These are phyloP conservation scores for Mycena rebaudengoi DNA, from an alignment of 768 basidiomycete species.

Conservation along the genomic window DNA sequence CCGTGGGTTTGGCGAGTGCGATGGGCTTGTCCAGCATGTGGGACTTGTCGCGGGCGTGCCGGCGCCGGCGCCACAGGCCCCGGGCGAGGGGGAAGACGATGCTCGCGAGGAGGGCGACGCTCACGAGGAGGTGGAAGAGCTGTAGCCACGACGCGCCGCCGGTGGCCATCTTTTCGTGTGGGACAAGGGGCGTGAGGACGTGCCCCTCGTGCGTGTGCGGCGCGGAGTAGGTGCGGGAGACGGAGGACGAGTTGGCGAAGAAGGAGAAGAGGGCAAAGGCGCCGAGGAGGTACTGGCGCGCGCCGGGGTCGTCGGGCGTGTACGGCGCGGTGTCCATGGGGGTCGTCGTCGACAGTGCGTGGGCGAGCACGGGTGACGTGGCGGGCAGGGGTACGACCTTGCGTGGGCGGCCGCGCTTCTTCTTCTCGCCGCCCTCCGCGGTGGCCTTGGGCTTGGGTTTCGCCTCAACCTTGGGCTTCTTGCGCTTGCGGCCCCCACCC, in stretches of 20 bases:
- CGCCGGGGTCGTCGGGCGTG: conserved; percentile 33
- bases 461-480: conserved; percentile 64
- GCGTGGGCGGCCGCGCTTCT: conserved; percentile 85
- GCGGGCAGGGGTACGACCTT: conserved; percentile 67
- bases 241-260: conserved; percentile 72
- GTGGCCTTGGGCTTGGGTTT: conserved; percentile 52
- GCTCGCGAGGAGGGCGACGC: conserved; percentile 67
- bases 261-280: conserved; percentile 88
- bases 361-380: conserved; percentile 37
- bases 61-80: conserved; percentile 42
- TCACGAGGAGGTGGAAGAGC: conserved; percentile 71
- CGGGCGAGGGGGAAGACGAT: conserved; percentile 41
- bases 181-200: conserved; percentile 55
- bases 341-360: conserved; percentile 32
- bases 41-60: no score
- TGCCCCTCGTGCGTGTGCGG: conserved; percentile 67
- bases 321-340: conserved; percentile 25
- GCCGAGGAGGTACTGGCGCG: conserved; percentile 79
- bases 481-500: conserved; percentile 61
- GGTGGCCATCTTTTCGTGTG: no score
- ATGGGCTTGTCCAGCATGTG: no score
- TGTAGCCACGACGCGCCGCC: no score
- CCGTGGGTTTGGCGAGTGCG: no score
- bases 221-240: conserved; percentile 39
- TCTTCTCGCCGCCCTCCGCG: conserved; percentile 62